Evolutionary conservation across 2,329 filamentous ascomycete species (phyloP).

Genomic region (Phialophora macrospora): DNA sequence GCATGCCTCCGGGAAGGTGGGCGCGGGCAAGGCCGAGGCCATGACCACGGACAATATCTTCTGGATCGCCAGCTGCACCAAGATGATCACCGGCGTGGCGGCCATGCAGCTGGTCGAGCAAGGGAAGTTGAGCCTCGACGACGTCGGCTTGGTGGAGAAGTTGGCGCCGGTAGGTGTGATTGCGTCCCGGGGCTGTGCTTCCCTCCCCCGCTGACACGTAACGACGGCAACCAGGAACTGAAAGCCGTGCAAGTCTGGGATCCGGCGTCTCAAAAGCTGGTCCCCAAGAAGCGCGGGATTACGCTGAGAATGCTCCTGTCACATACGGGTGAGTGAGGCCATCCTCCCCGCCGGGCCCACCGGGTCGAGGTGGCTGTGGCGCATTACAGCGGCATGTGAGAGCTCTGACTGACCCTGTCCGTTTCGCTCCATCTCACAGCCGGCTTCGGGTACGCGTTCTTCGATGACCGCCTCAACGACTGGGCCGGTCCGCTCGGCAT

Average conservation of each 20-base stretch:
- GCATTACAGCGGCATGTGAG: not conserved
- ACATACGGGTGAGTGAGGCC: conserved; percentile 50
- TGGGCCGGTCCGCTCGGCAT: conserved; percentile 54
- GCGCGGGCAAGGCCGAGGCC: conserved; percentile 30
- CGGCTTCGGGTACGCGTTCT: conserved; percentile 54
- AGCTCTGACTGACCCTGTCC: not conserved
- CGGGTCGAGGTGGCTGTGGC: not conserved
- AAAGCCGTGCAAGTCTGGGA: conserved; percentile 54
- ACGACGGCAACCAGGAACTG: conserved; percentile 48
- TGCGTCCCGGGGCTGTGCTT: not conserved
- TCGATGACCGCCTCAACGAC: conserved; percentile 51
- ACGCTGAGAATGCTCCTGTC: conserved; percentile 58
- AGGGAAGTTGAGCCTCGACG: conserved; percentile 56
- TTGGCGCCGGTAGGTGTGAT: conserved; percentile 45
- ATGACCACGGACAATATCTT: conserved; percentile 43
- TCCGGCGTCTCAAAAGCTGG: conserved; percentile 39
- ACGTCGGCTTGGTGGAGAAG: conserved; percentile 52
- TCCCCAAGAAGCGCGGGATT: conserved; percentile 51
- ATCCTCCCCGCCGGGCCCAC: too few relatives aligned
- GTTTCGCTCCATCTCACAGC: conserved; percentile 14
- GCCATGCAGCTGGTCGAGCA: conserved; percentile 64
- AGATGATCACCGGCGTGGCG: conserved; percentile 59
- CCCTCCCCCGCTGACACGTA: not conserved
- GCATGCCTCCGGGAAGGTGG: conserved; percentile 41
- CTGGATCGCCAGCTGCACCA: conserved; percentile 64